A percentile compares a stretch with the other conserved stretches of the same genome.
Evolutionary conservation across 805 yeast genomes (phyloP).

Genomic region (Lipomyces yamadae): DNA sequence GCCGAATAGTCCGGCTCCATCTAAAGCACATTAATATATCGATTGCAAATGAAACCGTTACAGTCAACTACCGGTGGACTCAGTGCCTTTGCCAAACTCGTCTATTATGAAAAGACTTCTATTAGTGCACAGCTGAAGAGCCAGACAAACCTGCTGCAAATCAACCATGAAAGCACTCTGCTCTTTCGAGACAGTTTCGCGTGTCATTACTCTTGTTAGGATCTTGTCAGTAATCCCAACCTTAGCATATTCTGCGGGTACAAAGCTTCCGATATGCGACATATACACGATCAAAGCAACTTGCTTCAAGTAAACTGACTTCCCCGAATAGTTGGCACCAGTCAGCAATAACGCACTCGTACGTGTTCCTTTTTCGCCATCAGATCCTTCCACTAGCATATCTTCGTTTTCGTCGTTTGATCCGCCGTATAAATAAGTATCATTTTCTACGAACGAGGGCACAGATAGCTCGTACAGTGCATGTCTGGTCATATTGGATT

Average conservation of each 20-base stretch:
- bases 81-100: conserved; percentile 62
- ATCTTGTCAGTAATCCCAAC: conserved; percentile 56
- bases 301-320: conserved; percentile 57
- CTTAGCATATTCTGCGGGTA: conserved; percentile 55
- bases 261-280: conserved; percentile 60
- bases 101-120: conserved; percentile 55
- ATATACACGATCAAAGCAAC: conserved; percentile 55
- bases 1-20: conserved; percentile 54
- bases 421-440: conserved; percentile 45
- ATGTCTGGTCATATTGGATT: conserved; percentile 45
- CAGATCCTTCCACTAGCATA: conserved; percentile 20
- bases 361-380: conserved; percentile 41
- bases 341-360: conserved; percentile 48
- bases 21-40: conserved; percentile 1
- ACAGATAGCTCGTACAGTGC: conserved; percentile 52
- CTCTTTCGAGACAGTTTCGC: conserved; percentile 49
- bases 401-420: conserved; percentile 4
- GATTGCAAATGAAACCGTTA: too few species aligned
- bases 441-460: conserved; percentile 52
- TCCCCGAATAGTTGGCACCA: conserved; percentile 60
- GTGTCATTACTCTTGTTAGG: conserved; percentile 52
- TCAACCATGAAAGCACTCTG: conserved; percentile 60
- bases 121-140: conserved; percentile 49
- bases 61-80: conserved; percentile 45
- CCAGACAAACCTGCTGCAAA: conserved; percentile 51